Percentiles rank a stretch among this genome's conserved stretches.
These are phyloP conservation scores for Zasmidium cellare DNA, from an alignment of 2,329 filamentous ascomycete genomes.

Conservation along the genomic window DNA sequence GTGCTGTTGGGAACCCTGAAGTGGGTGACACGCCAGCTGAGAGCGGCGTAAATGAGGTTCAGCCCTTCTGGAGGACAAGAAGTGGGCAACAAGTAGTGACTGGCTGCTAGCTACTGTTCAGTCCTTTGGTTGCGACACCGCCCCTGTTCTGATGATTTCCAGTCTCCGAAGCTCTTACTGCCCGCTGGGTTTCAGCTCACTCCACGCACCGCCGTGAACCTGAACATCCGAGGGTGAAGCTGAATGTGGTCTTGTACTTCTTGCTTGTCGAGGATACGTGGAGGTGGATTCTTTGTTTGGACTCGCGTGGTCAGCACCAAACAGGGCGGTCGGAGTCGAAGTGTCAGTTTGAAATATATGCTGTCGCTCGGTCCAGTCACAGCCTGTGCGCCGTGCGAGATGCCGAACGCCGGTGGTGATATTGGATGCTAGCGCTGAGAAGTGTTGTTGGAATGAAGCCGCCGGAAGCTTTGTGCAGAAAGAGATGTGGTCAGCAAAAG, in stretches of 20 bases:
- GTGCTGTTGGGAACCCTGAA: slow-evolving; percentile 4
- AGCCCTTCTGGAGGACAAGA: slow-evolving; percentile 21
- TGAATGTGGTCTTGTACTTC: neutral
- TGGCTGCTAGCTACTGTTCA: slow-evolving; percentile 51
- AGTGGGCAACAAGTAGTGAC: slow-evolving; percentile 39
- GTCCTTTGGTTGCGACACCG: slow-evolving; percentile 2
- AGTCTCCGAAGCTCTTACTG: slow-evolving; percentile 33
- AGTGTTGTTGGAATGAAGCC: too few species aligned
- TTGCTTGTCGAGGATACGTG: neutral
- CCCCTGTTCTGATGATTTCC: slow-evolving; percentile 6
- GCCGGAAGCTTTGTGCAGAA: too few species aligned
- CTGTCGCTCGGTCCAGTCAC: too few species aligned
- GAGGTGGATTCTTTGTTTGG: neutral
- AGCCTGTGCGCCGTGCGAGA: neutral
- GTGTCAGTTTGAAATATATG: neutral
- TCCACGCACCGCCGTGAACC: neutral
- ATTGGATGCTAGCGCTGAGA: too few species aligned
- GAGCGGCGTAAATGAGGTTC: slow-evolving; percentile 6
- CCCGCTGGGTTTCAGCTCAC: slow-evolving; percentile 12
- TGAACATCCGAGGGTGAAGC: neutral
- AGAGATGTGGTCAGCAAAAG: too few species aligned
- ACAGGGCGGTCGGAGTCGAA: neutral
- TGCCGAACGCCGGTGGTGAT: neutral
- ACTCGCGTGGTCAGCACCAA: neutral
- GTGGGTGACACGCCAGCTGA: slow-evolving; percentile 5